These are phyloP conservation scores for Crucihimalaya himalaica DNA, from an alignment of 345 rosid species.

Conservation along the genomic window DNA sequence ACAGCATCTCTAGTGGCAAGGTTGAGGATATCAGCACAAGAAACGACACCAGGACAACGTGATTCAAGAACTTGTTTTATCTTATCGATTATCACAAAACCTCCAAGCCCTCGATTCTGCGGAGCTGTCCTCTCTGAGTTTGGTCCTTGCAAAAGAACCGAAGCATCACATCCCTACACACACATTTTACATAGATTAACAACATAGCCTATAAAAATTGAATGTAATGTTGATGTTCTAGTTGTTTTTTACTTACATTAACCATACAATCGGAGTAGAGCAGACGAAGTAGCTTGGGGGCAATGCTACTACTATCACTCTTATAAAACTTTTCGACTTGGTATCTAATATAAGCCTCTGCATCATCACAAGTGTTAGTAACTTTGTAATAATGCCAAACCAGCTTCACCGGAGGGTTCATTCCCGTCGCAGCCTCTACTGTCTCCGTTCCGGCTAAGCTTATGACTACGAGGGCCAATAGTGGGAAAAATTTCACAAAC, in stretches of 20 bases:
- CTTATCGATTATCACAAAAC: constrained; percentile 61
- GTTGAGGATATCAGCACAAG: constrained; percentile 87
- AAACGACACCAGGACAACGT: constrained; percentile 74
- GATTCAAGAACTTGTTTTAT: constrained; percentile 69
- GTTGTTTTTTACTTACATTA: constrained; percentile 45
- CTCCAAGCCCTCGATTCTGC: constrained; percentile 73
- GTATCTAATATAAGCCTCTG: constrained; percentile 50
- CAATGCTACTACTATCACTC: constrained; percentile 46
- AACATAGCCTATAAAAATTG: background rate
- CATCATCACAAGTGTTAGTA: constrained; percentile 50
- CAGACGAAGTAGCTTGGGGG: constrained; percentile 66
- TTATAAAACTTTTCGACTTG: constrained; percentile 50
- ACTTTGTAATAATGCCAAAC: constrained; percentile 60
- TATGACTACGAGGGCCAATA: constrained; percentile 31
- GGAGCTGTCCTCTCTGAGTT: constrained; percentile 70
- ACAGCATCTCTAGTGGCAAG: constrained; percentile 90
- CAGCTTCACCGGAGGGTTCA: constrained; percentile 51
- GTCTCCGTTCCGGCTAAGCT: constrained; percentile 31
- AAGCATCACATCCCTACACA: constrained; percentile 76
- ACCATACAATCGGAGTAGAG: constrained; percentile 75
- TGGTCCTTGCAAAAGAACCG: constrained; percentile 67
- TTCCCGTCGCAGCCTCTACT: constrained; percentile 44
- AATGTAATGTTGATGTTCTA: background rate
- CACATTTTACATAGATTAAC: background rate
- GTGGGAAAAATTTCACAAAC: constrained; percentile 18